Base-by-base conservation (phyloP, 2,329 filamentous ascomycete genomes). In the Aspergillus alliaceus region DNA sequence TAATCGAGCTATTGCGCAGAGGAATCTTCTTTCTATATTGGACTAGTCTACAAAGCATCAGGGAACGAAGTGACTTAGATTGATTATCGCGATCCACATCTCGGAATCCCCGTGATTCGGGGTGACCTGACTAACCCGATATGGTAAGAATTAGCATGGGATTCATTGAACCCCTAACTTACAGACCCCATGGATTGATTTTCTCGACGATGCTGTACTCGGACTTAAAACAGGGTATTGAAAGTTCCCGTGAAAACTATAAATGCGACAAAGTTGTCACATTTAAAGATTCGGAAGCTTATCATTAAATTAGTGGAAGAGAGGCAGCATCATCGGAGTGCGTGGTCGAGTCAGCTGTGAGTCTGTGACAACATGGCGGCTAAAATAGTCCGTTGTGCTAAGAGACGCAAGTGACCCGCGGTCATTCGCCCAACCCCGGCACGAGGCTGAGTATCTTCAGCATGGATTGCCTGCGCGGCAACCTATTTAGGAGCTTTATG, bases 401-500 rank as follows among this genome's bases (percentile, higher is more conserved):
- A 46, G 42, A 18, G 27, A 14, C 44, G 24, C 44, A 31, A 15
- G 25, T 27, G n/a, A 18, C 56, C 56, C 46, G 12, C 34, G 39
- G 46, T 54, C 56, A 58, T 54, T 54, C 29, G 37, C 39, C 34
- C 40, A 7, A 22, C 25, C 14, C 18, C 6, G 20, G 25, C 44
- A 47, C 44, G 44, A 29, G 44, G 44, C 44, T 47, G 44, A 48
- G n/a, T 20, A 32, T 48, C 44, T 48, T 22, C 40, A 27, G 15
- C 22, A 44, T 44, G 24, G 24, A 44, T 24, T 44, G 14, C 39
- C 39, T 27, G 3, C 40, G 24, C 40, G 39, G 3, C 40, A 27
- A 27, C 40, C 40, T 44, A 29, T 24, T 44, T 5, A 27, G 22
- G 14, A 27, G 37, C 39, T 25, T 29, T 11, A 27, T 44, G 15